A percentile compares a stretch with the other conserved stretches of the same genome.
Conservation (phyloP, 2,329 filamentous ascomycete genomes). For the Fusarium fracticaudum region DNA sequence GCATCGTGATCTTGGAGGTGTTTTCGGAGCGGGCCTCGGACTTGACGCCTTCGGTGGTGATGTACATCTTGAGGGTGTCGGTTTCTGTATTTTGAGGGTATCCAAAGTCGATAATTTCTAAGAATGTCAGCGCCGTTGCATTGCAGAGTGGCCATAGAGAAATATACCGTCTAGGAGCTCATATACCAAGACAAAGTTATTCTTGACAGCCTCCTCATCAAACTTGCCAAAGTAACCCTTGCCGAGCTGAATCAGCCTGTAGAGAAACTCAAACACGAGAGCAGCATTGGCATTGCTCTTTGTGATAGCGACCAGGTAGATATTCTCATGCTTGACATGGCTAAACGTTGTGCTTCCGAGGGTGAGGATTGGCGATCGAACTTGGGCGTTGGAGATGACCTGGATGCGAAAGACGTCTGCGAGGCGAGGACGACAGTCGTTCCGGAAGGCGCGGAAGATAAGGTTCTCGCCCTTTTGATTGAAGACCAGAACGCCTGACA, state of each 20-base stretch:
- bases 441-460: slow-evolving; percentile 98
- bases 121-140: neutral
- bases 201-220: slow-evolving; percentile 99
- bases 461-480: slow-evolving; percentile 99
- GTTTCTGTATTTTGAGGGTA: slow-evolving; percentile 99
- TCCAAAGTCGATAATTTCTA: slow-evolving; percentile 98
- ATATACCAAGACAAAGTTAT: slow-evolving; percentile 99
- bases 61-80: slow-evolving; percentile 99
- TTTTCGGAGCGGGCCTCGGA: slow-evolving; percentile 87
- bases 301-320: slow-evolving; percentile 95
- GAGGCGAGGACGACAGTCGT: slow-evolving; percentile 95
- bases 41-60: slow-evolving; percentile 98
- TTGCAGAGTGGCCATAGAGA: too few relatives aligned
- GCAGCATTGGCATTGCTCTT: slow-evolving; percentile 99
- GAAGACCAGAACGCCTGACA: slow-evolving; percentile 97
- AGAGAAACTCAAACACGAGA: slow-evolving; percentile 97
- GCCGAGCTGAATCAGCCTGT: slow-evolving; percentile 87
- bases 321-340: slow-evolving; percentile 99
- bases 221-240: slow-evolving; percentile 99
- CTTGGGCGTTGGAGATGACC: slow-evolving; percentile 97
- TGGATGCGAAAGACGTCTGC: slow-evolving; percentile 99
- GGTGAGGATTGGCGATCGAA: slow-evolving; percentile 96
- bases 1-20: slow-evolving; percentile 98
- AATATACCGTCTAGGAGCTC: slow-evolving; percentile 88
- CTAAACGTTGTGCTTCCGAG: slow-evolving; percentile 98